Conservation (phyloP, 2,329 filamentous ascomycete genomes). For the Xylaria sp. region DNA sequence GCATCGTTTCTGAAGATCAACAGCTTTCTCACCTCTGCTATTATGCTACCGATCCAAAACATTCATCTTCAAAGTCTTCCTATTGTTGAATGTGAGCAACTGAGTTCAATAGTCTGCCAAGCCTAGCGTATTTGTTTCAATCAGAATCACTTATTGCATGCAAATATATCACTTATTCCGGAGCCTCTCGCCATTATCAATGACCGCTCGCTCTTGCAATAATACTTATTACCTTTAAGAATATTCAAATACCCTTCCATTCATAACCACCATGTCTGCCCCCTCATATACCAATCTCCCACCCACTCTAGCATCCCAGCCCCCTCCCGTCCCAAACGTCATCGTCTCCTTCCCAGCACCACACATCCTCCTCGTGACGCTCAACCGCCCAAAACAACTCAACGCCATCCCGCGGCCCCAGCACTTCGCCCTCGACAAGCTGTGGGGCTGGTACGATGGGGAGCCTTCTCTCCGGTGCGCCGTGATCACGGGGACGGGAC, state of each 20-base stretch:
- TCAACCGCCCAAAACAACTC: conserved; percentile 67
- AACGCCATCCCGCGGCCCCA: conserved; percentile 64
- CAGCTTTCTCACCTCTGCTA: background rate
- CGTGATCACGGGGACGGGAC: conserved; percentile 70
- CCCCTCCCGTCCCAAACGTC: conserved; percentile 55
- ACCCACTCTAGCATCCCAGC: conserved; percentile 49
- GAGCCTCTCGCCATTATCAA: background rate
- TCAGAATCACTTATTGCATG: background rate
- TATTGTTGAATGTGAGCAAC: background rate
- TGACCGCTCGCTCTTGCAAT: background rate
- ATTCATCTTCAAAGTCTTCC: background rate
- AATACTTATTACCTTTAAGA: background rate
- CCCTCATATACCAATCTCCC: conserved; percentile 37
- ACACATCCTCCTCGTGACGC: conserved; percentile 67
- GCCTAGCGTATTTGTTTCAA: background rate
- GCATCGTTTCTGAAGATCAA: background rate
- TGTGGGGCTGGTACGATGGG: conserved; percentile 71
- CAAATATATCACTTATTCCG: background rate
- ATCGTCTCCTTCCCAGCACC: conserved; percentile 62
- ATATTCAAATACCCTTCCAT: background rate
- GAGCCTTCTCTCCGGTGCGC: conserved; percentile 70
- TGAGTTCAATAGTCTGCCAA: background rate
- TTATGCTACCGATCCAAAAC: background rate
- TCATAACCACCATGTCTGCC: conserved; percentile 33
- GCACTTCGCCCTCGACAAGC: conserved; percentile 59